phyloP scores from a whole-genome alignment of 495 filamentous ascomycete genomes.

The Lasiosphaeris hirsuta region DNA sequence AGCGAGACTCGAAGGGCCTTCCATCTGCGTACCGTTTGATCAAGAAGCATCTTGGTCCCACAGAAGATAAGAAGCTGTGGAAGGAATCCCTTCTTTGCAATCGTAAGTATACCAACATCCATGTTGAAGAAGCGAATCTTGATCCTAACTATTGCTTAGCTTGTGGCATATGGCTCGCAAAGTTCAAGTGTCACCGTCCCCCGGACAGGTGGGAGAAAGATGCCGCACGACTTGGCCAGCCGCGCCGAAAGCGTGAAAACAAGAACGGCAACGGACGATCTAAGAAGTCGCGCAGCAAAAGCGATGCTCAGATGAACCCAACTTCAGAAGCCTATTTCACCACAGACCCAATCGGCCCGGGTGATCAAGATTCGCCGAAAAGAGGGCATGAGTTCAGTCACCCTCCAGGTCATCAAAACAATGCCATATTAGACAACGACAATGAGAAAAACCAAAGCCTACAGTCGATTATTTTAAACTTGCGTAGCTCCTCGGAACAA shows the following conservation, averaged over 20 bases:
- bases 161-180: slow-evolving; percentile 90
- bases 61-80: slow-evolving; percentile 61
- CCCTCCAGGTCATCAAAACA: not conserved
- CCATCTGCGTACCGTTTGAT: slow-evolving; percentile 62
- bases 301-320: slow-evolving; percentile 35
- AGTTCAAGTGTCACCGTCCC: slow-evolving; percentile 80
- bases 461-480: slow-evolving; percentile 28
- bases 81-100: slow-evolving; percentile 79
- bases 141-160: slow-evolving; percentile 40
- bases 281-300: slow-evolving; percentile 44
- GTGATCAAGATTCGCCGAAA: slow-evolving; percentile 29
- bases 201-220: slow-evolving; percentile 77
- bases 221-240: slow-evolving; percentile 45
- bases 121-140: not conserved
- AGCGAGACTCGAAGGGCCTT: slow-evolving; percentile 56
- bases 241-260: slow-evolving; percentile 43
- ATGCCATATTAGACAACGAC: slow-evolving; percentile 25
- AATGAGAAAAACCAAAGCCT: slow-evolving; percentile 38
- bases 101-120: slow-evolving; percentile 54
- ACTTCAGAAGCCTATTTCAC: slow-evolving; percentile 50
- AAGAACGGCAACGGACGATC: slow-evolving; percentile 35
- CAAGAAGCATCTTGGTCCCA: slow-evolving; percentile 66
- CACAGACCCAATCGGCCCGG: slow-evolving; percentile 45
- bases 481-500: slow-evolving; percentile 32
- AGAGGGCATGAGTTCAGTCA: slow-evolving; percentile 14